These are phyloP conservation scores for Glycine latifolia DNA, from an alignment of 306 rosid genomes.

Conservation along the genomic window DNA sequence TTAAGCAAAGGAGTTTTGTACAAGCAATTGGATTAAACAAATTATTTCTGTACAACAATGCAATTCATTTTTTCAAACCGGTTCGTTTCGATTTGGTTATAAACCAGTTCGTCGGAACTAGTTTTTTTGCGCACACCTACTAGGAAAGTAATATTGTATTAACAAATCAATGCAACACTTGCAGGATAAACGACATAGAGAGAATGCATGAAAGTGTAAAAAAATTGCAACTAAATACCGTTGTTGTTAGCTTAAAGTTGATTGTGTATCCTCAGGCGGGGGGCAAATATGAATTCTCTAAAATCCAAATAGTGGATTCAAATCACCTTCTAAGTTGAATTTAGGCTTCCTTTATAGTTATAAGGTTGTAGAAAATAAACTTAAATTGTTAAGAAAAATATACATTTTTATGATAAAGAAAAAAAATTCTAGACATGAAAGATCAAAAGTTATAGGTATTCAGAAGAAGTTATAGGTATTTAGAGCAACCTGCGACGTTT, in stretches of 20 bases:
- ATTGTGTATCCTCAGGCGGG: conserved; percentile 74
- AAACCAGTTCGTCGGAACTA: too few relatives aligned
- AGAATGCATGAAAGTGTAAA: too few relatives aligned
- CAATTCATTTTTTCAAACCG: too few relatives aligned
- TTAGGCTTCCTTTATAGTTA: background rate
- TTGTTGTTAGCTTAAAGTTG: conserved; percentile 31
- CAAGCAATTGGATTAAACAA: too few relatives aligned
- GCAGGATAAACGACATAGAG: too few relatives aligned
- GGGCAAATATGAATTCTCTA: conserved; percentile 82
- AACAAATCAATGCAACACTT: background rate
- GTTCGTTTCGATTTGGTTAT: too few relatives aligned
- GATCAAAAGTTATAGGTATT: background rate
- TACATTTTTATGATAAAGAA: background rate
- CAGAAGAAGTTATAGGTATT: background rate
- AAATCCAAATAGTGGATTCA: conserved; percentile 41
- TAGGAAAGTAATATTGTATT: background rate
- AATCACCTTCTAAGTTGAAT: background rate
- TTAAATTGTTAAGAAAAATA: background rate
- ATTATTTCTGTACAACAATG: too few relatives aligned
- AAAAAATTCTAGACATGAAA: background rate
- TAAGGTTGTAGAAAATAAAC: background rate
- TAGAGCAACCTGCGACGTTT: background rate
- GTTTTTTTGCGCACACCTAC: too few relatives aligned
- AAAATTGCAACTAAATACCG: too few relatives aligned
- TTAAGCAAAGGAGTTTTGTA: too few relatives aligned